Conservation (phyloP, 352 stramenopile species). For the Phytophthora nicotianae region DNA sequence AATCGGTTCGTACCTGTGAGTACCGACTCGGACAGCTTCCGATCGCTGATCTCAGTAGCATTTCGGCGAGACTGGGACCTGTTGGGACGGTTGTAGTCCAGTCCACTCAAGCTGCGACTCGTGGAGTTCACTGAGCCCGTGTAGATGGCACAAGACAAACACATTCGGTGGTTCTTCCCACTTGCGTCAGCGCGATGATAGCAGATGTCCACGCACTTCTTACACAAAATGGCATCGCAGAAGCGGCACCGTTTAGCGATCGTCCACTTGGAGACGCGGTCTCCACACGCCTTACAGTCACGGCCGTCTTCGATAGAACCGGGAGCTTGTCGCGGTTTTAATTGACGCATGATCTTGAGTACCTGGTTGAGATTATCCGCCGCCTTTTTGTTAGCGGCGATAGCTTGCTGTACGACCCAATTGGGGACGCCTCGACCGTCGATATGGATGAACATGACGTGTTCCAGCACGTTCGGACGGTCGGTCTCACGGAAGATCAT, state of each 20-base stretch:
- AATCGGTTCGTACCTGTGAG: no score
- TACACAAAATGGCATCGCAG: slow-evolving; percentile 69
- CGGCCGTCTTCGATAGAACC: slow-evolving; percentile 19
- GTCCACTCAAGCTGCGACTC: slow-evolving; percentile 22
- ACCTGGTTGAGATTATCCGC: slow-evolving; percentile 61
- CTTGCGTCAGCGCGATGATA: slow-evolving; percentile 46
- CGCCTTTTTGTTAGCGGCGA: slow-evolving; percentile 53
- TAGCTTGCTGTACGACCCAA: slow-evolving; percentile 56
- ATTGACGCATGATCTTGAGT: slow-evolving; percentile 65
- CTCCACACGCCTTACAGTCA: slow-evolving; percentile 55
- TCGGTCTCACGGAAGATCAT: slow-evolving; percentile 69
- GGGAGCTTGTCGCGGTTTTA: slow-evolving; percentile 25
- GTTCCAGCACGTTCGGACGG: slow-evolving; percentile 55
- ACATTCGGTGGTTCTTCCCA: slow-evolving; percentile 65
- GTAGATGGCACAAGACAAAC: slow-evolving; percentile 48
- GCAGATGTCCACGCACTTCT: slow-evolving; percentile 58
- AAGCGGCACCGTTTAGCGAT: slow-evolving; percentile 63
- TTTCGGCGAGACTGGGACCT: slow-evolving; percentile 18
- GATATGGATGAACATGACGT: slow-evolving; percentile 60
- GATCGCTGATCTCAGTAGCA: slow-evolving; percentile 17
- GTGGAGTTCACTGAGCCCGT: slow-evolving; percentile 27
- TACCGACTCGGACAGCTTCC: slow-evolving; percentile 20
- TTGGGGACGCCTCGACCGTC: slow-evolving; percentile 49
- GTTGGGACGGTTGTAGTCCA: slow-evolving; percentile 18
- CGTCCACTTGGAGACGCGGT: slow-evolving; percentile 70